Percentiles rank a stretch among this genome's conserved stretches.
Conservation (phyloP, 2,329 filamentous ascomycete genomes). For the Fusarium staphyleae region DNA sequence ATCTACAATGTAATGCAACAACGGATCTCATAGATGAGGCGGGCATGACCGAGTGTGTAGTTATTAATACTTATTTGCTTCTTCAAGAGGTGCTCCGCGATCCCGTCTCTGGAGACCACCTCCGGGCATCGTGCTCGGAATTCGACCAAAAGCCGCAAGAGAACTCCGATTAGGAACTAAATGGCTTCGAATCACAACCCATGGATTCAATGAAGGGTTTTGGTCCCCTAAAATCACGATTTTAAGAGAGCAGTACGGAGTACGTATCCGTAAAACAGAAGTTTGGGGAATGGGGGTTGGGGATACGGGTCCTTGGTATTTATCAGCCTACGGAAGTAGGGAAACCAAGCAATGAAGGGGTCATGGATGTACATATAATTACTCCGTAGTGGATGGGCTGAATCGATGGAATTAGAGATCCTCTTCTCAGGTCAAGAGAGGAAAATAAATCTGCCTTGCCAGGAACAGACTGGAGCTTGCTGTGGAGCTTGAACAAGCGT, state of each 20-base stretch:
- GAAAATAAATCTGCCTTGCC: constrained; percentile 26
- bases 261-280: no score
- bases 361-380: not conserved
- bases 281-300: not conserved
- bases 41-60: not conserved
- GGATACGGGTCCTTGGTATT: not conserved
- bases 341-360: not conserved
- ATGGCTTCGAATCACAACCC: constrained; percentile 10
- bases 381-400: constrained; percentile 1
- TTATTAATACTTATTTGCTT: not conserved
- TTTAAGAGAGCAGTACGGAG: no score
- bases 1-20: constrained; percentile 13
- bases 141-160: no score
- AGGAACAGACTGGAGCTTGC: constrained; percentile 3
- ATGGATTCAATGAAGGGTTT: not conserved
- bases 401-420: not conserved
- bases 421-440: not conserved
- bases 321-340: no score
- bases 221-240: no score
- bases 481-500: constrained; percentile 12
- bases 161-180: no score
- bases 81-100: not conserved
- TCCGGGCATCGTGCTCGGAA: not conserved
- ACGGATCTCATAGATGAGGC: constrained; percentile 4
- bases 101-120: constrained; percentile 2